Base-by-base conservation (phyloP, 306 rosid genomes). In the Delonix regia region DNA sequence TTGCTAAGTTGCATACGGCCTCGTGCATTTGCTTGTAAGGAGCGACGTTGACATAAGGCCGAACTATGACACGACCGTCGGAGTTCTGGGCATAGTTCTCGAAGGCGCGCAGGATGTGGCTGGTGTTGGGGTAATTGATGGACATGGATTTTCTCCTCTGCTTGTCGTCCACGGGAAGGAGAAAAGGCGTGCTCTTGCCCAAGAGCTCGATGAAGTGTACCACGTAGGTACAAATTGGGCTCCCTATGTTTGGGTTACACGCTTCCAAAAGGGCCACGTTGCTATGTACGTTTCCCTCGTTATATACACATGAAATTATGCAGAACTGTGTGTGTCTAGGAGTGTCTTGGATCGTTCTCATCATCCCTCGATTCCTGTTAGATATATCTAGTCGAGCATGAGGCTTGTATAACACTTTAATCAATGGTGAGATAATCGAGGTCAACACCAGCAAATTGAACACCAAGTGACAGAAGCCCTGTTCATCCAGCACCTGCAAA, bases 21-120 rank as follows among this genome's bases (percentile, higher is more conserved):
- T 83, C 82, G 18, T 88, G 91, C 92, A 91, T 89, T 44, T 68
- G 67, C 24, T 36, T 76, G 72, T 80, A 88, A 4, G 91, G 88
- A 0, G 89, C 87, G 1, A 86, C 84, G 66, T 86, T 78, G 15
- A 74, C 51, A 36, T 79, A 83, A 2, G 90, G 69, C 1, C 59
- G 49, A 61, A 89, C 53, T 1, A 24, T 25, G 13, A 89, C 88
- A 0, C 78, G 77, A 0, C 92, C 94, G 4, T 38, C 68, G 0
- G 90, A 68, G 52, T 83, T 85, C 4, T 36, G 2, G 0, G 91
- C 69, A 78, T 86, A 92, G 42, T 92, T 88, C 38, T 51, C 65
- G 0, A 88, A 89, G 4, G 93, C 93, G 0, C 76, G 82, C 62
- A 89, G 24, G 47, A 92, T 84, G 39, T 80, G 88, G 2, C 68